Conservation (phyloP, 75 land plant genomes). For the Cunninghamia lanceolata region DNA sequence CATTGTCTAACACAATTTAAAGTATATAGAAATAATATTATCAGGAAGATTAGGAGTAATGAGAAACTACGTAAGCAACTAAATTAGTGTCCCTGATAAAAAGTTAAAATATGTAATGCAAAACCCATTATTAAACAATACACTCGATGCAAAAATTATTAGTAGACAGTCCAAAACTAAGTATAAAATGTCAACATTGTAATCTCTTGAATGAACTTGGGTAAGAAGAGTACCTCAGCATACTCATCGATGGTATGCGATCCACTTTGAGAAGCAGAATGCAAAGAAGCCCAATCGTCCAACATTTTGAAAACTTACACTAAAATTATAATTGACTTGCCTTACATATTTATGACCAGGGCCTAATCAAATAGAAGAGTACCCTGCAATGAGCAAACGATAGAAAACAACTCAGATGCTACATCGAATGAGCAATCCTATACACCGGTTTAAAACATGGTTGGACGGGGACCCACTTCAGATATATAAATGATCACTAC, state of each 20-base stretch:
- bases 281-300: conserved; percentile 10
- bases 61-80: not conserved
- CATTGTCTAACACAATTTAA: not conserved
- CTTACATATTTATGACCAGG: not conserved
- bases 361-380: not conserved
- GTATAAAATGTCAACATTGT: not conserved
- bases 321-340: not conserved
- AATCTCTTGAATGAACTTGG: not conserved
- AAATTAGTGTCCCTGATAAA: not conserved
- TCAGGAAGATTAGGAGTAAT: not conserved
- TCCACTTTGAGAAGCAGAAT: conserved; percentile 2
- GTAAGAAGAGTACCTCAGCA: not conserved
- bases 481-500: not conserved
- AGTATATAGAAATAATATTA: not conserved
- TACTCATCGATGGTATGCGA: not conserved
- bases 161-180: not conserved
- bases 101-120: not conserved
- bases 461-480: too few relatives aligned
- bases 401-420: not conserved
- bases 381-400: not conserved
- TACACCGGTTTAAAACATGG: not conserved
- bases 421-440: not conserved
- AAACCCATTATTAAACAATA: not conserved
- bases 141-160: not conserved
- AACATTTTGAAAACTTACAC: conserved; percentile 7